phyloP scores from a whole-genome alignment of 192 early-diverging fungal genomes.

The Gaertneriomyces semiglobifer region DNA sequence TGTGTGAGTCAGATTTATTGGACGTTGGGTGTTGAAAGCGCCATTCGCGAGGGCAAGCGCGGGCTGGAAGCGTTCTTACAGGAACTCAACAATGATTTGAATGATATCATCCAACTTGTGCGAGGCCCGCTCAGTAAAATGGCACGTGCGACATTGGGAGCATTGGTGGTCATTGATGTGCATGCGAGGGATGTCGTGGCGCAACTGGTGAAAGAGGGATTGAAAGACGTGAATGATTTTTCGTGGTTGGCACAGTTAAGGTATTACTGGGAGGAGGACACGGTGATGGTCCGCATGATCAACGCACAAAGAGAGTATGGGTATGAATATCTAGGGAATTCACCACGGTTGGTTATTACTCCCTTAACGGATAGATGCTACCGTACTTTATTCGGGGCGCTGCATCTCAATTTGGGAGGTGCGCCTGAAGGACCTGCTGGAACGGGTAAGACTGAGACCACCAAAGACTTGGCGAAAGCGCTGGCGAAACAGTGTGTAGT shows the following conservation, averaged over 20 bases:
- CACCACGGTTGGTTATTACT: conserved; percentile 54
- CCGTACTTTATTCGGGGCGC: conserved; percentile 57
- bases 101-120: conserved; percentile 58
- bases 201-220: conserved; percentile 36
- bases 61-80: conserved; percentile 49
- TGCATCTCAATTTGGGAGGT: conserved; percentile 63
- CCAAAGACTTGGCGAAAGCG: conserved; percentile 64
- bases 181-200: conserved; percentile 60
- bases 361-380: conserved; percentile 64
- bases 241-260: conserved; percentile 59
- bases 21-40: conserved; percentile 55
- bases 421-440: conserved; percentile 59
- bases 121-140: conserved; percentile 57
- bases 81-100: conserved; percentile 51
- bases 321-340: conserved; percentile 56
- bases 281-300: conserved; percentile 60
- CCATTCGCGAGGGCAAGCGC: conserved; percentile 47
- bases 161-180: conserved; percentile 64
- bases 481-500: conserved; percentile 69
- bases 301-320: conserved; percentile 61
- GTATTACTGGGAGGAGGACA: conserved; percentile 61
- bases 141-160: conserved; percentile 58
- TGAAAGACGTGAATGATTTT: conserved; percentile 53
- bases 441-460: conserved; percentile 68
- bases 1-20: conserved; percentile 60